Evolutionary conservation across 805 yeast genomes (phyloP).

Genomic region (Candida dendrica): DNA sequence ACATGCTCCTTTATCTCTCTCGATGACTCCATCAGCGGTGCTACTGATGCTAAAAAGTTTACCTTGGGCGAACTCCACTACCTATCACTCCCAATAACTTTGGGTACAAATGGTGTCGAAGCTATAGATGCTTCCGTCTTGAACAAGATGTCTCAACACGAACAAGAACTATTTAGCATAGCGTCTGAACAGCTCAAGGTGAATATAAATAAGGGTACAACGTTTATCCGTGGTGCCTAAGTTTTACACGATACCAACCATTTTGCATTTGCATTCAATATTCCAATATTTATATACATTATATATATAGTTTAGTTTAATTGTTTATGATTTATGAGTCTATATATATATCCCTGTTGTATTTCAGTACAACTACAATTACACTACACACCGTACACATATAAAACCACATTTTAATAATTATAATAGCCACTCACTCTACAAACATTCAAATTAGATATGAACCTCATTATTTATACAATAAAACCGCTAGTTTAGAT

Average conservation of each 20-base stretch:
- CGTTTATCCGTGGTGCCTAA: slow-evolving; percentile 14
- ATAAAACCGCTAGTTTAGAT: slow-evolving; percentile 45
- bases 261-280: no score
- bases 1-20: slow-evolving; percentile 39
- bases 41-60: slow-evolving; percentile 10
- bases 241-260: no score
- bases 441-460: neutral
- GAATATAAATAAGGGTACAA: slow-evolving; percentile 20
- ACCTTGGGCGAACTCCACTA: slow-evolving; percentile 9
- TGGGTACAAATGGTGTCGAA: slow-evolving; percentile 18
- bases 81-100: slow-evolving; percentile 18
- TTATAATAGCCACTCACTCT: no score
- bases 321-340: no score
- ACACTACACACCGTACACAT: no score
- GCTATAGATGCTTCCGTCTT: slow-evolving; percentile 14
- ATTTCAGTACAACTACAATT: no score
- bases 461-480: neutral
- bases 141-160: slow-evolving; percentile 13
- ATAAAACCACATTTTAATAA: no score
- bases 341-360: no score
- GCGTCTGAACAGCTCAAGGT: slow-evolving; percentile 14
- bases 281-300: no score
- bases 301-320: no score
- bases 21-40: slow-evolving; percentile 30
- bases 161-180: slow-evolving; percentile 14